Evolutionary conservation across 78 protist species (phyloP).

Genomic region (Protostelium mycophagum): DNA sequence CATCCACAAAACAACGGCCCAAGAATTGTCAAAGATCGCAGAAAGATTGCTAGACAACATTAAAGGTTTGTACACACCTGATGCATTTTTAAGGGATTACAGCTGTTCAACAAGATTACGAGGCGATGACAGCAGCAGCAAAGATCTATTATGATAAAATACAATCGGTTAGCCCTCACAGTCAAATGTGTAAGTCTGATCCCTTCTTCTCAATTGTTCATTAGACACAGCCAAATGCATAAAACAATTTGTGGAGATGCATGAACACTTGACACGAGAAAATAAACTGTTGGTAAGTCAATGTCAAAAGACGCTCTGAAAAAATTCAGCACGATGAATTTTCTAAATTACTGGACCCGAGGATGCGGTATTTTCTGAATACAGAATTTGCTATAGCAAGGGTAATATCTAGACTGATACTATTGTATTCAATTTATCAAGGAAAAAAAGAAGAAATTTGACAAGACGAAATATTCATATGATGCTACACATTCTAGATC

Average conservation of each 20-base stretch:
- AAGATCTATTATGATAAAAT: background rate
- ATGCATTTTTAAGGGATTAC: background rate
- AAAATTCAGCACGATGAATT: background rate
- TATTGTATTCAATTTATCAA: too few relatives aligned
- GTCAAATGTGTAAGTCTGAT: background rate
- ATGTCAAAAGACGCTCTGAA: background rate
- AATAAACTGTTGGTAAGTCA: background rate
- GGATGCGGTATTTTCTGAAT: background rate
- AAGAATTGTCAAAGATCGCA: background rate
- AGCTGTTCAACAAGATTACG: background rate
- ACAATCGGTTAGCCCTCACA: background rate
- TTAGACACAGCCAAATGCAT: background rate
- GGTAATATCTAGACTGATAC: too few relatives aligned
- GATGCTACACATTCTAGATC: background rate
- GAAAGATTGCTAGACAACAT: background rate
- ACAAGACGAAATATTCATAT: background rate
- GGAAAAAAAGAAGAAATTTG: background rate
- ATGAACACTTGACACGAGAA: background rate
- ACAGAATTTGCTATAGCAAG: background rate
- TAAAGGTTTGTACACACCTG: background rate
- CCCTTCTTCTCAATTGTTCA: background rate
- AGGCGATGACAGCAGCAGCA: background rate
- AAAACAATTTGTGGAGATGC: background rate
- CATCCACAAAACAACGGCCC: background rate
- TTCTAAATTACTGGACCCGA: background rate